Conservation (phyloP, 2,329 filamentous ascomycete species). For the Paraphoma chrysanthemicola region DNA sequence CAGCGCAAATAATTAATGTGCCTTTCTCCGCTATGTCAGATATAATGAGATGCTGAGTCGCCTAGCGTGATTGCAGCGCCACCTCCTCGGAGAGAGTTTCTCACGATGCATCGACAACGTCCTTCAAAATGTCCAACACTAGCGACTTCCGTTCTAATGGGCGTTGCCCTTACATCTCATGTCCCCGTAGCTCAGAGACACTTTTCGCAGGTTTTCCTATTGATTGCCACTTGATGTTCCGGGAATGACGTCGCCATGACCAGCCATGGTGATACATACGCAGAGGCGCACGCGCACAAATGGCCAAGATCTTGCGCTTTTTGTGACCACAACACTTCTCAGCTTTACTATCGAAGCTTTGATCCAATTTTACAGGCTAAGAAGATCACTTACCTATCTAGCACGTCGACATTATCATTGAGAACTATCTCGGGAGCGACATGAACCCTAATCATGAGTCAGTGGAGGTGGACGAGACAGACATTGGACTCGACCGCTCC, state of each 20-base stretch:
- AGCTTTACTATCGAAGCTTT: not conserved
- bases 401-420: not conserved
- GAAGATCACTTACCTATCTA: not conserved
- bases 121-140: not conserved
- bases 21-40: not conserved
- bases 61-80: not conserved
- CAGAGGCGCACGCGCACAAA: not conserved
- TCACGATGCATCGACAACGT: not conserved
- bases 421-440: constrained; percentile 12
- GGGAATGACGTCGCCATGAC: not conserved
- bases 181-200: not conserved
- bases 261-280: not conserved
- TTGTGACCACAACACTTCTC: not conserved
- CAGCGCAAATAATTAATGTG: too few species aligned
- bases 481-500: constrained; percentile 22
- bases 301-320: not conserved
- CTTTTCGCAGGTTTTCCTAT: not conserved
- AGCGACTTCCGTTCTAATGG: not conserved
- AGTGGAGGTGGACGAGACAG: constrained; percentile 6
- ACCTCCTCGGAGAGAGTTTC: not conserved
- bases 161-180: too few species aligned
- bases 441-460: constrained; percentile 30
- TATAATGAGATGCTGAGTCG: not conserved
- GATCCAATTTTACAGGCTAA: not conserved
- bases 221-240: not conserved